phyloP scores from a whole-genome alignment of 2,329 filamentous ascomycete species.

The Fusarium paranaense region DNA sequence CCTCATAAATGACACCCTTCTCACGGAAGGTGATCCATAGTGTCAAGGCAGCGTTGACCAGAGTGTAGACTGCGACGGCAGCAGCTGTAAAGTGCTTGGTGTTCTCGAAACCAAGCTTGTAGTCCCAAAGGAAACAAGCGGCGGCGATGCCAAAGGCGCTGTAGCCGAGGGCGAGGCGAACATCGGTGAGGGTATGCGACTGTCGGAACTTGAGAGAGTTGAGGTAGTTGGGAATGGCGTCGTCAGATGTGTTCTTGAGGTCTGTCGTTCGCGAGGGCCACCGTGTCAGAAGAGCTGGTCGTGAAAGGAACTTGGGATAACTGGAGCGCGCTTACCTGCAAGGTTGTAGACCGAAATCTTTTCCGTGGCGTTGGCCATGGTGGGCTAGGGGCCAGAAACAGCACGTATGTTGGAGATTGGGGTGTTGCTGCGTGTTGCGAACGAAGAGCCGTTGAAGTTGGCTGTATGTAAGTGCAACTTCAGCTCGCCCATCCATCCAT shows the following conservation, averaged over 20 bases:
- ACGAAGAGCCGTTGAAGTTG: conserved; percentile 24
- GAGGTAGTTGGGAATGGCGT: conserved; percentile 93
- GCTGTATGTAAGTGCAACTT: conserved; percentile 23
- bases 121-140: conserved; percentile 91
- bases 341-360: conserved; percentile 77
- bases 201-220: conserved; percentile 88
- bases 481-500: background rate
- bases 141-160: conserved; percentile 82
- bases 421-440: conserved; percentile 11
- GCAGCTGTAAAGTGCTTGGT: conserved; percentile 85
- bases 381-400: conserved; percentile 9
- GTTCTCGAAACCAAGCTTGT: conserved; percentile 86
- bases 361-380: conserved; percentile 54
- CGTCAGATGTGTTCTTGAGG: conserved; percentile 96
- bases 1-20: conserved; percentile 84
- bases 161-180: conserved; percentile 87
- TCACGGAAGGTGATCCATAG: conserved; percentile 89
- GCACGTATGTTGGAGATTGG: background rate
- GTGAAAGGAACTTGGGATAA: background rate
- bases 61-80: conserved; percentile 83
- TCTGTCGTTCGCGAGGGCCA: conserved; percentile 64
- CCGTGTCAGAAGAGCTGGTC: conserved; percentile 39
- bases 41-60: conserved; percentile 82
- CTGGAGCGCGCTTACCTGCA: conserved; percentile 60
- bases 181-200: conserved; percentile 82